Evolutionary conservation across 1,284 basidiomycete genomes (phyloP).

Genomic region (Amylostereum areolatum): DNA sequence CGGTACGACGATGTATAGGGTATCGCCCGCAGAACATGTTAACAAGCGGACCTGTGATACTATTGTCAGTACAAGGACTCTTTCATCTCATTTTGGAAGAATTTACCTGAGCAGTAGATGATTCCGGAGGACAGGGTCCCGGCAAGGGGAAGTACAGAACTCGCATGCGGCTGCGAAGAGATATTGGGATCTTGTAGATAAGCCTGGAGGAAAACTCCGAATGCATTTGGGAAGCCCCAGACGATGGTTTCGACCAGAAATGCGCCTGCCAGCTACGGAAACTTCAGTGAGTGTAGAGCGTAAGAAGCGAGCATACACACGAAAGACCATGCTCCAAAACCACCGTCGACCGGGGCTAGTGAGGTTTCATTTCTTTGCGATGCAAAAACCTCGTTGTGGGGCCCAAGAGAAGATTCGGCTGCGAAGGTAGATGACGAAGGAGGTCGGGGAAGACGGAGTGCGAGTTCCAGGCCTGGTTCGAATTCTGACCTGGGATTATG

Average conservation of each 20-base stretch:
- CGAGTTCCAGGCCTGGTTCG: too few species aligned
- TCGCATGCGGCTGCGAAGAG: slow-evolving; percentile 18
- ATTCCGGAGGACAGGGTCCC: slow-evolving; percentile 27
- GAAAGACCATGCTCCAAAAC: slow-evolving; percentile 28
- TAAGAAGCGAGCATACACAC: slow-evolving; percentile 12
- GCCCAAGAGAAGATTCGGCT: too few species aligned
- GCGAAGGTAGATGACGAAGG: too few species aligned
- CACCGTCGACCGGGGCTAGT: slow-evolving; percentile 25
- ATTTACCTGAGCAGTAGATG: slow-evolving; percentile 28
- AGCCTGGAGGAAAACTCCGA: slow-evolving; percentile 26
- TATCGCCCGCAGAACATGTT: slow-evolving; percentile 24
- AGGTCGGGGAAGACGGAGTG: too few species aligned
- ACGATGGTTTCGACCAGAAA: slow-evolving; percentile 30
- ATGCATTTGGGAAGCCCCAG: slow-evolving; percentile 31
- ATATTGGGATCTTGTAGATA: slow-evolving; percentile 25
- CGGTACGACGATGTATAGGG: slow-evolving; percentile 21
- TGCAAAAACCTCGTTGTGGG: too few species aligned
- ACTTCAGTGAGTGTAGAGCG: background rate
- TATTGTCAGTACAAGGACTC: background rate
- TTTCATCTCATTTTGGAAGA: background rate
- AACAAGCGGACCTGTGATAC: slow-evolving; percentile 18
- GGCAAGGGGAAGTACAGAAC: slow-evolving; percentile 26
- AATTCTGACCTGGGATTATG: too few species aligned
- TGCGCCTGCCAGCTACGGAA: slow-evolving; percentile 24
- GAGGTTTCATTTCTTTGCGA: slow-evolving; percentile 13